A percentile compares a stretch with the other conserved stretches of the same genome.
Evolutionary conservation across 148 eudicot genomes (phyloP).

Genomic region (Selenicereus undatus): DNA sequence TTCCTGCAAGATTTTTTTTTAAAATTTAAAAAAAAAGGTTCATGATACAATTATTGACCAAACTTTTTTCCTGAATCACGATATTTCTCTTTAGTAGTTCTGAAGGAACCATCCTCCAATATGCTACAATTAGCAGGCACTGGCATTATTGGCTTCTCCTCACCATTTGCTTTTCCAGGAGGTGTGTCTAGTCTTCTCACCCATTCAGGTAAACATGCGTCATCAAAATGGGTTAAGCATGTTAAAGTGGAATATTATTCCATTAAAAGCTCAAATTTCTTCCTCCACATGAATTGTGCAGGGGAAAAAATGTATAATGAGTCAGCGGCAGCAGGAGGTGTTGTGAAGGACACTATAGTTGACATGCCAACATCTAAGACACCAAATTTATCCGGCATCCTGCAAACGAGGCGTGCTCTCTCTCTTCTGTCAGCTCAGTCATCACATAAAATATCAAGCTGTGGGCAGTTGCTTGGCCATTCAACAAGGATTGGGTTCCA

Average conservation of each 20-base stretch:
- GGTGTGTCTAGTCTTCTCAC: slow-evolving; percentile 23
- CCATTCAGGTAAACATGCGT: slow-evolving; percentile 17
- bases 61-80: background rate
- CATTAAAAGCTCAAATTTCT: slow-evolving; percentile 10
- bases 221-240: slow-evolving; percentile 4
- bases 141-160: slow-evolving; percentile 30
- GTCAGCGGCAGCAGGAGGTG: background rate
- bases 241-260: slow-evolving; percentile 15
- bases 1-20: background rate
- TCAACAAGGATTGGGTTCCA: slow-evolving; percentile 9
- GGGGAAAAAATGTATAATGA: slow-evolving; percentile 11
- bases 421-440: slow-evolving; percentile 86
- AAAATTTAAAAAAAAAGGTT: background rate
- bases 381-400: slow-evolving; percentile 12
- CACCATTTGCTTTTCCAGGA: slow-evolving; percentile 35
- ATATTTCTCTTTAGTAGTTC: background rate
- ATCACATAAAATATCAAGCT: slow-evolving; percentile 29
- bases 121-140: slow-evolving; percentile 32
- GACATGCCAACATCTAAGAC: slow-evolving; percentile 14
- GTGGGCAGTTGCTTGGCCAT: slow-evolving; percentile 9
- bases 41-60: background rate
- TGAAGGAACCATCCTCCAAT: background rate
- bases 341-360: background rate
- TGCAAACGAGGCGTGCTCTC: slow-evolving; percentile 57
- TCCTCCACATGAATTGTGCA: slow-evolving; percentile 12